Evolutionary conservation across 139 green algal genomes (phyloP), one percentile per base, ranked within the genome.

Genomic region (Chlamydomonas eustigma): DNA sequence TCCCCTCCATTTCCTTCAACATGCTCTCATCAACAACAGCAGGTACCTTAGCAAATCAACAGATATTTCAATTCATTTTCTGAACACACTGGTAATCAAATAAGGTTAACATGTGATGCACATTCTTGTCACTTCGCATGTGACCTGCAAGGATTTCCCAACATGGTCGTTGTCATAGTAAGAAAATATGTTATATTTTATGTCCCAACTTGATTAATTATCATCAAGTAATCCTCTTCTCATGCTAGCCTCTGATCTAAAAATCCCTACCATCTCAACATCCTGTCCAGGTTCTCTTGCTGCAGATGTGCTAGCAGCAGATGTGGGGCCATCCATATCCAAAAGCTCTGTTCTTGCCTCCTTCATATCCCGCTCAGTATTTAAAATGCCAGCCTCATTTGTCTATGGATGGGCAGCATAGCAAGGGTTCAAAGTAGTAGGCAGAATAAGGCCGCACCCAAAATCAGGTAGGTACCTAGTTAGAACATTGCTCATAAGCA

Each of bases 361-460:
- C 79, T 87, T 83, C 87, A 96, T 94, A 51, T 96, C 73, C 39
- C 50, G 18, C 76, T 94, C 90, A 30, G 94, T 92, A 74, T 97
- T 73, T 3, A 97, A 28, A 2, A 73, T 72, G 8, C 74, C 38
- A 0, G 79, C 81, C 4, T 81, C 68, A 5, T 73, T 64, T 25
- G 88, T 93, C 86, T 91, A 22, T 8, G 5, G 25, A 67, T 52
- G 36, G 22, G 38, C 25, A 18, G 28, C 32, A 44, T 4, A 39
- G 18, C 5, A 73, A 51, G 65, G 31, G n/a, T n/a, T n/a, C n/a
- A n/a, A n/a, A n/a, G n/a, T n/a, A n/a, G n/a, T n/a, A n/a, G n/a
- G n/a, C n/a, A n/a, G n/a, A n/a, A n/a, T n/a, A n/a, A n/a, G n/a
- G n/a, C n/a, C n/a, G n/a, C n/a, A n/a, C n/a, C n/a, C n/a, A n/a